These are phyloP conservation scores for Plectranthus barbatus DNA, from an alignment of 257 asterid species.

Conservation along the genomic window DNA sequence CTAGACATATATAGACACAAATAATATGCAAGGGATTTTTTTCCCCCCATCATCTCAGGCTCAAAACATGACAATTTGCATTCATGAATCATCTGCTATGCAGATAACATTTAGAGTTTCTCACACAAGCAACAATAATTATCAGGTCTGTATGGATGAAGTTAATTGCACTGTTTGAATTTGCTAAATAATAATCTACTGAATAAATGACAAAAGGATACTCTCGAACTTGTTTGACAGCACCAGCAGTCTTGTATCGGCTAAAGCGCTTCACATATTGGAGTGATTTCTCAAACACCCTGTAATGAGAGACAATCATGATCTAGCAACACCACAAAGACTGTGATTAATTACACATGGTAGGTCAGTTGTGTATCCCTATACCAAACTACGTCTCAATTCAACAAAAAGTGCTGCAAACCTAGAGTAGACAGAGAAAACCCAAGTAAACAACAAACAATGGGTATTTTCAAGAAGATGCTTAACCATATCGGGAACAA, in stretches of 20 bases:
- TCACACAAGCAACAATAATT: background rate
- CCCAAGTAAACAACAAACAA: background rate
- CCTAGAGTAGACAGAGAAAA: background rate
- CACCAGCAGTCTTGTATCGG: slow-evolving; percentile 94
- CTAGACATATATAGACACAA: background rate
- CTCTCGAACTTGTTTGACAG: slow-evolving; percentile 99
- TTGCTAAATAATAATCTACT: background rate
- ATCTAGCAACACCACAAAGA: background rate
- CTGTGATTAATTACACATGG: background rate
- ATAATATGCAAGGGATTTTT: background rate
- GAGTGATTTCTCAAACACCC: slow-evolving; percentile 95
- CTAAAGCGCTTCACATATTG: slow-evolving; percentile 98
- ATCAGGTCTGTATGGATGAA: background rate
- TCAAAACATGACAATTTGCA: background rate
- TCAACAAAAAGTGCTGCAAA: background rate
- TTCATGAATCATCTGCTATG: background rate
- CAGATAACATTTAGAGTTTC: background rate
- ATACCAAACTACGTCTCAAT: background rate
- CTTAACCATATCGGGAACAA: background rate
- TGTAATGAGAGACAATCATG: slow-evolving; percentile 20
- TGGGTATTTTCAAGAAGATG: background rate
- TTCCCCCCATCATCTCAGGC: background rate
- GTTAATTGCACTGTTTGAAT: background rate
- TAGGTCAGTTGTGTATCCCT: background rate
- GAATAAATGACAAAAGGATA: slow-evolving; percentile 43